Conservation (phyloP, 202 grass and related monocot genomes). For the Schoenoplectus tabernaemontani region DNA sequence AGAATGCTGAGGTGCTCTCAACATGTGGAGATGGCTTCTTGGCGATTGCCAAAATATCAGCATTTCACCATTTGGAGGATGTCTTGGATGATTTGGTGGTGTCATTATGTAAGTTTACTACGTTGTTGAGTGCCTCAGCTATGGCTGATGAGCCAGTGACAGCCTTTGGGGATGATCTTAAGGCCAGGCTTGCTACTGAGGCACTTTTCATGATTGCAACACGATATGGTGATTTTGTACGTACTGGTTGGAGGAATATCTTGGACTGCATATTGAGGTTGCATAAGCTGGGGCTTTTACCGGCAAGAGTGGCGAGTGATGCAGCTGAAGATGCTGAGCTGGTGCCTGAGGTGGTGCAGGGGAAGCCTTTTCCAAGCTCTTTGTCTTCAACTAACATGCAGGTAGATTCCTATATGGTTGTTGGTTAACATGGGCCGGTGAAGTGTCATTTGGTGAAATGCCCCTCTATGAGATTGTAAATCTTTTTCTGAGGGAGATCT, state of each 20-base stretch:
- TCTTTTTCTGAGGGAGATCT: neutral
- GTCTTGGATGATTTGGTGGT: slow-evolving; percentile 99
- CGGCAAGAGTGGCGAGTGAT: slow-evolving; percentile 93
- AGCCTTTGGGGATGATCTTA: slow-evolving; percentile 94
- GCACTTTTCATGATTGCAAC: slow-evolving; percentile 95
- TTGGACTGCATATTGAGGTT: slow-evolving; percentile 97
- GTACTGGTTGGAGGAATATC: slow-evolving; percentile 97
- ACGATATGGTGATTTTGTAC: slow-evolving; percentile 83
- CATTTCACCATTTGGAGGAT: slow-evolving; percentile 99
- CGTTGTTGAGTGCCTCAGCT: slow-evolving; percentile 73
- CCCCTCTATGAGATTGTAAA: neutral
- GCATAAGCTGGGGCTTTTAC: slow-evolving; percentile 95
- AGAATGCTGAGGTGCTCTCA: slow-evolving; percentile 75
- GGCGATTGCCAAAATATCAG: slow-evolving; percentile 90
- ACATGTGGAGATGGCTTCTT: slow-evolving; percentile 88
- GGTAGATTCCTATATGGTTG: neutral
- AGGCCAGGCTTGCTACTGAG: slow-evolving; percentile 90
- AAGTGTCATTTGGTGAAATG: neutral
- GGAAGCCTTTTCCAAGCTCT: slow-evolving; percentile 63
- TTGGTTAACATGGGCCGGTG: neutral
- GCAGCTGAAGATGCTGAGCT: slow-evolving; percentile 84
- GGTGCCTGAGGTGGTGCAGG: slow-evolving; percentile 68
- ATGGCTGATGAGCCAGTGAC: slow-evolving; percentile 97
- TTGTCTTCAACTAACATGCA: slow-evolving; percentile 77
- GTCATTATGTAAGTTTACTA: slow-evolving; percentile 97